Percentiles rank a stretch among this genome's conserved stretches.
Conservation (phyloP, 1,284 basidiomycete species). For the Fomitopsis pinicola region DNA sequence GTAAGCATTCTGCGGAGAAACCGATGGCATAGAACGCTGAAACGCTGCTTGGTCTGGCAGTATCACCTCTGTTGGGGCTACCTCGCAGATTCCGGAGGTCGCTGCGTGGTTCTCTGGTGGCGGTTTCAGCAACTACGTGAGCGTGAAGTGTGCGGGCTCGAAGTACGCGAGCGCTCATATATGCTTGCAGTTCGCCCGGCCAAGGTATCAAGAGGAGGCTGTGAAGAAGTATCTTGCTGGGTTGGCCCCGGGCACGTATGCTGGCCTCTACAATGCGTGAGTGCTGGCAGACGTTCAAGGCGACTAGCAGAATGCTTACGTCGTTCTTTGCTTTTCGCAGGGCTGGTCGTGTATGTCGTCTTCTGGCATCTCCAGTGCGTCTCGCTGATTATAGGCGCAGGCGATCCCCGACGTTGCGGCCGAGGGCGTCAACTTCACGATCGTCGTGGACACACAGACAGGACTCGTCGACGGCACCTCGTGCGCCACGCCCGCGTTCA, state of each 20-base stretch:
- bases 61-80: constrained; percentile 60
- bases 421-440: constrained; percentile 29
- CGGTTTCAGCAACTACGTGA: constrained; percentile 51
- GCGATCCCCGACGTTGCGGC: constrained; percentile 38
- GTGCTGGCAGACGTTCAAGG: constrained; percentile 16
- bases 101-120: constrained; percentile 60
- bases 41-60: constrained; percentile 16
- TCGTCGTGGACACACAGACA: constrained; percentile 22
- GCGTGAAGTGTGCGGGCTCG: not conserved
- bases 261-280: constrained; percentile 56
- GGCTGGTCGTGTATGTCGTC: not conserved
- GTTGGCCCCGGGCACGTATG: constrained; percentile 43
- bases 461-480: constrained; percentile 46
- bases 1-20: constrained; percentile 24
- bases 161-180: not conserved
- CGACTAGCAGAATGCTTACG: not conserved
- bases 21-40: not conserved
- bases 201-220: constrained; percentile 46
- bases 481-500: constrained; percentile 48
- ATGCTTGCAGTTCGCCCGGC: constrained; percentile 43
- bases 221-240: constrained; percentile 39
- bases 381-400: constrained; percentile 7
- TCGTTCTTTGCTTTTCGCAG: constrained; percentile 8
- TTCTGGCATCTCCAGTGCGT: not conserved
- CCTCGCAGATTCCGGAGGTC: constrained; percentile 51